These are phyloP conservation scores for Aspergillus sparsus DNA, from an alignment of 495 filamentous ascomycete species.

Conservation along the genomic window DNA sequence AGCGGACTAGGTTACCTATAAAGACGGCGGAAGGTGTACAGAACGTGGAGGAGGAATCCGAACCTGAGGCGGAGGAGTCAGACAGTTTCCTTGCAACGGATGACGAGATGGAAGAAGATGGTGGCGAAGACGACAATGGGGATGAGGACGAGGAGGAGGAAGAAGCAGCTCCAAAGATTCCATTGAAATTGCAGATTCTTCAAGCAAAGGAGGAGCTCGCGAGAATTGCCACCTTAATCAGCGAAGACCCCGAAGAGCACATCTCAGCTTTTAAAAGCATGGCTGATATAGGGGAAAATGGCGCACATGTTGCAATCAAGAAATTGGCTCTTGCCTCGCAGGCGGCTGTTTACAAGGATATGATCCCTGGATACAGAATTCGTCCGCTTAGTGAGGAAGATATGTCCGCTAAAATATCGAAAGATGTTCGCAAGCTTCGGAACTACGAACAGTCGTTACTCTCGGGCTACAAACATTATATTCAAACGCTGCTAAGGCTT, in stretches of 20 bases:
- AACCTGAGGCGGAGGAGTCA: constrained; percentile 47
- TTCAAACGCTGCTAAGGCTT: constrained; percentile 66
- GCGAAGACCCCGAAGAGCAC: constrained; percentile 93
- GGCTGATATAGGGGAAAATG: constrained; percentile 65
- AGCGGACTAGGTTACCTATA: constrained; percentile 76
- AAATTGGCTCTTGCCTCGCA: constrained; percentile 84
- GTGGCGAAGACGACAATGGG: constrained; percentile 57
- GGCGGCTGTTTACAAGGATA: constrained; percentile 88
- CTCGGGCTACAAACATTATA: constrained; percentile 76
- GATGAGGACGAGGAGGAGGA: constrained; percentile 56
- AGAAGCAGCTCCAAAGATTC: constrained; percentile 54
- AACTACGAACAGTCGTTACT: constrained; percentile 83
- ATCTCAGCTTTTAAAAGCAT: constrained; percentile 73
- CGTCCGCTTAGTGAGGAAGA: constrained; percentile 74
- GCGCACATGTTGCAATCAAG: constrained; percentile 68
- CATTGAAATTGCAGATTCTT: constrained; percentile 73
- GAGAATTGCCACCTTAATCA: constrained; percentile 73
- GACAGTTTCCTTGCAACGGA: constrained; percentile 56
- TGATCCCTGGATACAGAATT: constrained; percentile 95
- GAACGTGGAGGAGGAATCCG: constrained; percentile 48
- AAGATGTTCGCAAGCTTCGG: constrained; percentile 81
- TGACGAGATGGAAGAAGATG: constrained; percentile 46
- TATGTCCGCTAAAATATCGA: constrained; percentile 76
- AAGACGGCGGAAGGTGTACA: constrained; percentile 77
- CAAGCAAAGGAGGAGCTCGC: constrained; percentile 93